These are phyloP conservation scores for Carpinus fangiana DNA, from an alignment of 306 rosid genomes.

Conservation along the genomic window DNA sequence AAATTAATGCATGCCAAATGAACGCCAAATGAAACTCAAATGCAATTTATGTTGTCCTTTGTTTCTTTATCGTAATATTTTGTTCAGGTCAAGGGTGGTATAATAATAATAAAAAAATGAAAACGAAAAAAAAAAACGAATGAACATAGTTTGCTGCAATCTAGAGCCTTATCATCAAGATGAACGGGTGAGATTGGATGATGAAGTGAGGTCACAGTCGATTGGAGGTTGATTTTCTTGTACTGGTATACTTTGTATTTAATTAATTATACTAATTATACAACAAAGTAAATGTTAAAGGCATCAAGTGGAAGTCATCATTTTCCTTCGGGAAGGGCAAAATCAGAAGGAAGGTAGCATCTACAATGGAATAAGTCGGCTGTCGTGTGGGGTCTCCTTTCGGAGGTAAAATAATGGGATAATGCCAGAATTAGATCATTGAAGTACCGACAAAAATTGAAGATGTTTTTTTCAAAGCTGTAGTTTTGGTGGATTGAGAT, in stretches of 20 bases:
- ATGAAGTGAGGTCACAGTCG: conserved; percentile 27
- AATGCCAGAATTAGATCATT: not conserved
- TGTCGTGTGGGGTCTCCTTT: conserved; percentile 19
- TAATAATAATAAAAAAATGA: conserved; percentile 4
- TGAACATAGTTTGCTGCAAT: conserved; percentile 32
- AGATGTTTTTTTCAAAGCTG: not conserved
- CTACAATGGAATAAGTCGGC: not conserved
- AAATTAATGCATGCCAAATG: conserved; percentile 34
- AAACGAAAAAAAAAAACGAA: conserved; percentile 7
- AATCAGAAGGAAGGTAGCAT: conserved; percentile 4
- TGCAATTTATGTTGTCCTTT: conserved; percentile 17
- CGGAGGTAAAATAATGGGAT: not conserved
- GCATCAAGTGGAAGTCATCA: conserved; percentile 26
- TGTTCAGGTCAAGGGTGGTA: not conserved
- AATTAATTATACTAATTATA: not conserved
- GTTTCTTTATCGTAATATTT: not conserved
- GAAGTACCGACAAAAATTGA: not conserved
- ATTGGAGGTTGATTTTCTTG: conserved; percentile 11
- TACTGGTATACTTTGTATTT: not conserved
- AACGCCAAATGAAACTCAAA: conserved; percentile 44
- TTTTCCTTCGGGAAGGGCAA: conserved; percentile 5
- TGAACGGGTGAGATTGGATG: conserved; percentile 27
- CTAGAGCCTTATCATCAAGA: conserved; percentile 36
- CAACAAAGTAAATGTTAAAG: not conserved
- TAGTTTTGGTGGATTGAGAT: no score